A percentile compares a stretch with the other conserved stretches of the same genome.
Conservation (phyloP, 306 rosid genomes). For the Parietaria judaica region DNA sequence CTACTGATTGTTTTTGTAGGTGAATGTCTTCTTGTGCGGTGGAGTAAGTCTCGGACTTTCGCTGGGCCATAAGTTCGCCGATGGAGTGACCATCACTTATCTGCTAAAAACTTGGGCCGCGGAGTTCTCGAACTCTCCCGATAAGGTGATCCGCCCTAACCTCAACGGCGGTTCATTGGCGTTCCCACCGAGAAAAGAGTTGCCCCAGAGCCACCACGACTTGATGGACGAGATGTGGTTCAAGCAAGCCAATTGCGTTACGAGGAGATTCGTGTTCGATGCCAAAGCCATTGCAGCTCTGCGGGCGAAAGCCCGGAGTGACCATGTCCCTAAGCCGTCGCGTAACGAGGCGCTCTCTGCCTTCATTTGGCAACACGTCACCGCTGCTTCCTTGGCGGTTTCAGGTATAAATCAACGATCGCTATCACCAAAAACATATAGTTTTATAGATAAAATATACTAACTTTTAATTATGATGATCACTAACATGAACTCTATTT, state of each 20-base stretch:
- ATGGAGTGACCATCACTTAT: slow-evolving; percentile 20
- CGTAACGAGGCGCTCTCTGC: slow-evolving; percentile 29
- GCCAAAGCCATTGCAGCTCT: slow-evolving; percentile 20
- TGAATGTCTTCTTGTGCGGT: slow-evolving; percentile 41
- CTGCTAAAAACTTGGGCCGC: slow-evolving; percentile 36
- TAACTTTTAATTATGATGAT: too few relatives aligned
- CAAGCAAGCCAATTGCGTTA: slow-evolving; percentile 21
- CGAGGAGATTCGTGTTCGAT: slow-evolving; percentile 35
- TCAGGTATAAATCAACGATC: neutral
- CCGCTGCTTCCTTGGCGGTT: slow-evolving; percentile 21
- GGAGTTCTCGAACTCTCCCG: slow-evolving; percentile 13
- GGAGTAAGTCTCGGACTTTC: slow-evolving; percentile 38
- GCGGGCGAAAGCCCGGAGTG: slow-evolving; percentile 19
- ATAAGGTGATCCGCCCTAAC: slow-evolving; percentile 19
- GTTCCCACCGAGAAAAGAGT: slow-evolving; percentile 33
- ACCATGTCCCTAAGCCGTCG: slow-evolving; percentile 20
- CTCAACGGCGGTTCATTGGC: slow-evolving; percentile 13
- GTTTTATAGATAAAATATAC: too few relatives aligned
- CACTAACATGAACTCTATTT: too few relatives aligned
- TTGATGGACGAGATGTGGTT: slow-evolving; percentile 18
- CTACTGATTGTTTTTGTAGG: slow-evolving; percentile 17
- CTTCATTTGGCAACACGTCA: slow-evolving; percentile 36
- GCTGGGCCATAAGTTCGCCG: slow-evolving; percentile 30
- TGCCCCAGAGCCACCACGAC: slow-evolving; percentile 17
- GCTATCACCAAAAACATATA: too few relatives aligned